Conservation (phyloP, 2,329 filamentous ascomycete genomes). For the Acrocalymma vagum region DNA sequence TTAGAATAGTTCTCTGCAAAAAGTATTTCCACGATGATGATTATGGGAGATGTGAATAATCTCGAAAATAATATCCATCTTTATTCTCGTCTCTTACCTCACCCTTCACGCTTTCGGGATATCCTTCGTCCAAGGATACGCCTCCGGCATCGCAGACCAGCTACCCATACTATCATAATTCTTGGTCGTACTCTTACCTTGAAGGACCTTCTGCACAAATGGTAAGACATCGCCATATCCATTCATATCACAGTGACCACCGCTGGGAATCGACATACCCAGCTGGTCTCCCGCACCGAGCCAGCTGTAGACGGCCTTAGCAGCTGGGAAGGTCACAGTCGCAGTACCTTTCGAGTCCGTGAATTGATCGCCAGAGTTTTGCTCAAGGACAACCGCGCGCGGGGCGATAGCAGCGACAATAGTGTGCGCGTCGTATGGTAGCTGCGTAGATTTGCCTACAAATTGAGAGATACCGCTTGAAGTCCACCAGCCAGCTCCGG, state of each 20-base stretch:
- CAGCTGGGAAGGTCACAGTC: slow-evolving; percentile 41
- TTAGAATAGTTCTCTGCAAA: too few relatives aligned
- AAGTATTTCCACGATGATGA: too few relatives aligned
- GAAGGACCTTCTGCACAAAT: slow-evolving; percentile 58
- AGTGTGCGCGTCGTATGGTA: slow-evolving; percentile 47
- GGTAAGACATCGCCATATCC: slow-evolving; percentile 59
- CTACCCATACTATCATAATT: slow-evolving; percentile 56
- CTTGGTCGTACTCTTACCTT: slow-evolving; percentile 56
- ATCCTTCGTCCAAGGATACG: slow-evolving; percentile 55
- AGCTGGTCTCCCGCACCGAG: slow-evolving; percentile 45
- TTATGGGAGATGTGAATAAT: too few relatives aligned
- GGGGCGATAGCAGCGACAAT: slow-evolving; percentile 46
- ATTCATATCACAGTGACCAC: slow-evolving; percentile 60
- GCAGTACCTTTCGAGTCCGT: slow-evolving; percentile 60
- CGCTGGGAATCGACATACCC: slow-evolving; percentile 56
- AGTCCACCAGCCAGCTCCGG: slow-evolving; percentile 46
- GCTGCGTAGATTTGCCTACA: slow-evolving; percentile 36
- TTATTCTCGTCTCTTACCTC: too few relatives aligned
- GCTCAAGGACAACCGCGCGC: slow-evolving; percentile 43
- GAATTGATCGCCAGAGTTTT: slow-evolving; percentile 53
- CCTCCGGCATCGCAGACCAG: slow-evolving; percentile 55
- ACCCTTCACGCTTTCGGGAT: slow-evolving; percentile 24
- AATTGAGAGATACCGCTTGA: slow-evolving; percentile 44
- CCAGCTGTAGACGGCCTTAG: slow-evolving; percentile 44
- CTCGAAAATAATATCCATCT: too few relatives aligned